Percentiles rank a stretch among this genome's conserved stretches.
These are phyloP conservation scores for Xenoacremonium recifei DNA, from an alignment of 2,329 filamentous ascomycete genomes.

Conservation along the genomic window DNA sequence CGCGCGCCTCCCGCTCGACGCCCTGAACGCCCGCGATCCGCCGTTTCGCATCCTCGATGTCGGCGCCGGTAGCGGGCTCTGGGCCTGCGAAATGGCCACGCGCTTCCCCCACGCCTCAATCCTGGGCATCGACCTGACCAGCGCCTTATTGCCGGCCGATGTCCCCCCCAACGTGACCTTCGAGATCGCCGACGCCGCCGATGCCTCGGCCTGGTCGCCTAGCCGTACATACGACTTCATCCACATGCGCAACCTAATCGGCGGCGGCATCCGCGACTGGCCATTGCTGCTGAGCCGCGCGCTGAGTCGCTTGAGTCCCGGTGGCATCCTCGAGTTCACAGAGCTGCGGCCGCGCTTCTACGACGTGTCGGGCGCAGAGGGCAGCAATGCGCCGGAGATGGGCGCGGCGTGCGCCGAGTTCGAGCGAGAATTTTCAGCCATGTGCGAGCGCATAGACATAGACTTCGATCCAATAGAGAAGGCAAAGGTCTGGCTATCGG, in stretches of 20 bases:
- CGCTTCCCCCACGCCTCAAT: slow-evolving; percentile 38
- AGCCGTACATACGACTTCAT: slow-evolving; percentile 38
- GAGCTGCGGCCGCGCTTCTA: slow-evolving; percentile 40
- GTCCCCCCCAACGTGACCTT: slow-evolving; percentile 61
- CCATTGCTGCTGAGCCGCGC: slow-evolving; percentile 33
- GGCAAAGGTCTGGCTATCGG: slow-evolving; percentile 32
- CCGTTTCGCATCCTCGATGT: slow-evolving; percentile 37
- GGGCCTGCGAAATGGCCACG: slow-evolving; percentile 42
- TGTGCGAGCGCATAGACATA: slow-evolving; percentile 29
- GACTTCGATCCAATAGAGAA: slow-evolving; percentile 40
- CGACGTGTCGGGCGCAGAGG: slow-evolving; percentile 32
- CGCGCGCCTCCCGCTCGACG: slow-evolving; percentile 30
- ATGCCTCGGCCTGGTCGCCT: slow-evolving; percentile 42
- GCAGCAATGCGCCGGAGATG: slow-evolving; percentile 18
- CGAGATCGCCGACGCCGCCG: slow-evolving; percentile 46
- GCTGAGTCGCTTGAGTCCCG: slow-evolving; percentile 40
- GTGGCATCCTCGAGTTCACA: slow-evolving; percentile 44
- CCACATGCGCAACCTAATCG: slow-evolving; percentile 42
- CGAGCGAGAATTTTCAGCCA: slow-evolving; percentile 28
- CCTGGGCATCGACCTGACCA: slow-evolving; percentile 40
- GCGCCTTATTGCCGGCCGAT: slow-evolving; percentile 37
- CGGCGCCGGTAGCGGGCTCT: slow-evolving; percentile 41
- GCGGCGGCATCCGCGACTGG: slow-evolving; percentile 45
- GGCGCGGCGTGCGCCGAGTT: slow-evolving; percentile 33
- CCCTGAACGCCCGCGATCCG: slow-evolving; percentile 10